Base-by-base conservation (phyloP, 805 yeast genomes). In the Kuraishia borneana region DNA sequence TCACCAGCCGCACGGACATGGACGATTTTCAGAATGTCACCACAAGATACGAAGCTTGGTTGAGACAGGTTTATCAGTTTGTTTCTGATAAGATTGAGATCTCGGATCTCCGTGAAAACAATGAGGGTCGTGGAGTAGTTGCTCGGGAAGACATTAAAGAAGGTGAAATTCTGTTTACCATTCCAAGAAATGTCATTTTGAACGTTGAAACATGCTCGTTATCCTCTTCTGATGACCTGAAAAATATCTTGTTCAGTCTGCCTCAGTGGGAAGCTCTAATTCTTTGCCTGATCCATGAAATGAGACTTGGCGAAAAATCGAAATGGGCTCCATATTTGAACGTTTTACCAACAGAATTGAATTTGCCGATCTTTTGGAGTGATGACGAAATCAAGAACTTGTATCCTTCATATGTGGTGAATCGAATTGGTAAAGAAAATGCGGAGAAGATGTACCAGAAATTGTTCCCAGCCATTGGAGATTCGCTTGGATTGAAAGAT, bases 201-300 rank as follows among this genome's bases (percentile, higher is more conserved):
- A 74, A 77, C 43, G 64, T 76, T n/a, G 69, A 66, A 13, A 79
- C 76, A 7, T 70, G 78, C 20, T 51, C 70, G 1, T 51, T 79
- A 14, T 36, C 59, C 0, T 46, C 41, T 23, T 61, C 56, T 5
- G 58, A 53, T 23, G 61, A 40, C 25, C 31, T 54, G 7, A 44
- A 46, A 22, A 61, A 51, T 2, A 49, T 61, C 1, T 47, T 77
- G 31, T 54, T 58, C 3, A 47, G 51, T 1, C 59, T 74, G 33
- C 68, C 66, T 33, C 80, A 76, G 31, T 89, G 97, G 97, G 81
- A 82, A 36, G 73, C 80, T 1, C 58, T 92, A 39, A 77, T 88
- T 29, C 49, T 84, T 26, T 65, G 77, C 13, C 61, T 89, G 42
- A 58, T 78, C 32, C 78, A 74, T 45, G 94, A 83, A 45, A 50